Conservation (phyloP, 148 eudicot genomes). For the Amaranthus palmeri region DNA sequence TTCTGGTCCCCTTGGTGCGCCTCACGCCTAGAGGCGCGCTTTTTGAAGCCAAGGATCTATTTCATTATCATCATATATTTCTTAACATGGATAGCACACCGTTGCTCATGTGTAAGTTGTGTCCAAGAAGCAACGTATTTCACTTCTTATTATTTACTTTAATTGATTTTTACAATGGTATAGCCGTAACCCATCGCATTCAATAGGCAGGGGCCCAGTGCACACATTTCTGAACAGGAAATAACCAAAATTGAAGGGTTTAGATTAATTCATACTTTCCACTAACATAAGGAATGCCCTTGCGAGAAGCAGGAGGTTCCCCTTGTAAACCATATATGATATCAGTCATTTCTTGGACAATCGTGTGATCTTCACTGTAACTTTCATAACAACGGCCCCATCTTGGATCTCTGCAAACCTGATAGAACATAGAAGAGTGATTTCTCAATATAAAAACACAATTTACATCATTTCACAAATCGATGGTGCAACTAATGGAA, state of each 20-base stretch:
- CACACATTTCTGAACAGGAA: not conserved
- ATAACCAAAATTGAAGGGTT: not conserved
- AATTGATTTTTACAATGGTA: not conserved
- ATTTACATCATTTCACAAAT: not conserved
- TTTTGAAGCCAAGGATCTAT: too few relatives aligned
- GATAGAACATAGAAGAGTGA: constrained; percentile 11
- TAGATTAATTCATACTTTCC: constrained; percentile 51
- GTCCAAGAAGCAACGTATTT: not conserved
- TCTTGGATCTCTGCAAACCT: constrained; percentile 89
- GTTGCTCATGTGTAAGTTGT: not conserved
- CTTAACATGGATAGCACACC: not conserved
- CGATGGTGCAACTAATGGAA: not conserved
- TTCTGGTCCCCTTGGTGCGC: too few relatives aligned
- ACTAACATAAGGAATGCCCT: constrained; percentile 61
- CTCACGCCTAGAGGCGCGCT: too few relatives aligned
- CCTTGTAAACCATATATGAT: constrained; percentile 75
- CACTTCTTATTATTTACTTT: not conserved
- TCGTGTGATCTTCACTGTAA: constrained; percentile 74
- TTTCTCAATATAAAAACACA: not conserved
- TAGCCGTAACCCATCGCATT: not conserved
- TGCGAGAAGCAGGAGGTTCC: constrained; percentile 45
- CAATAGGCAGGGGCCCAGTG: not conserved
- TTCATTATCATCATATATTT: not conserved
- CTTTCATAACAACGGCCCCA: constrained; percentile 93
- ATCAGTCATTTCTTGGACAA: constrained; percentile 69